Evolutionary conservation across 2,329 filamentous ascomycete genomes (phyloP), one percentile per base, ranked within the genome.

Genomic region (Fusarium sp.): DNA sequence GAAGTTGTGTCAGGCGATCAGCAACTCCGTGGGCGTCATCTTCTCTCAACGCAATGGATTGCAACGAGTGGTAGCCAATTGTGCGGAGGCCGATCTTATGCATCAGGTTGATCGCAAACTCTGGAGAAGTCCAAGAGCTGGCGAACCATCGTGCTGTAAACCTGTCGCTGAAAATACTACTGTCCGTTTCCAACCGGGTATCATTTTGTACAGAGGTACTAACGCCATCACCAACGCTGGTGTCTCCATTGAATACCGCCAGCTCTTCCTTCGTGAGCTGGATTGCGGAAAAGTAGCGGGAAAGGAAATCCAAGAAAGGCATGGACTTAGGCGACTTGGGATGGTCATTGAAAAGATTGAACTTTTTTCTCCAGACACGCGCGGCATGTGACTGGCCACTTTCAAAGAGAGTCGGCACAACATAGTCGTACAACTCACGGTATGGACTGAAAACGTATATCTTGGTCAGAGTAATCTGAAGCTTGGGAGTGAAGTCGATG

Each of bases 111-210:
- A 97, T 89, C 32, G 94, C 90, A 73, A 92, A 89, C 63, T 95
- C 90, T 15, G 95, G 85, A 3, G 91, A 89, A 28, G 96, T 87
- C 81, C 93, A 93, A 24, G 84, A 84, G 65, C 87, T 91, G 15
- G 95, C 95, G 79, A 98, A 95, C 84, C 94, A 90, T 72, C 91
- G 89, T n/a, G 95, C 93, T 24, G 93, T 92, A 36, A 97, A 92
- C 71, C 90, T 76, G 55, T 83, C 81, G 47, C 77, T 79, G 41
- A 78, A 79, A 24, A 74, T 75, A 26, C 78, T 73, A 63, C 68
- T 74, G 28, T 64, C 20, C 36, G 64, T 39, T 9, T 55, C 47
- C 18, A 45, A n/a, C 28, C 38, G 18, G 14, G 38, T 32, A 24
- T 55, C 60, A 26, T 36, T 42, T 11, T 32, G 24, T 15, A 14